A percentile compares a stretch with the other conserved stretches of the same genome.
Conservation (phyloP, 805 yeast genomes). For the Kregervanrija fluxuum region DNA sequence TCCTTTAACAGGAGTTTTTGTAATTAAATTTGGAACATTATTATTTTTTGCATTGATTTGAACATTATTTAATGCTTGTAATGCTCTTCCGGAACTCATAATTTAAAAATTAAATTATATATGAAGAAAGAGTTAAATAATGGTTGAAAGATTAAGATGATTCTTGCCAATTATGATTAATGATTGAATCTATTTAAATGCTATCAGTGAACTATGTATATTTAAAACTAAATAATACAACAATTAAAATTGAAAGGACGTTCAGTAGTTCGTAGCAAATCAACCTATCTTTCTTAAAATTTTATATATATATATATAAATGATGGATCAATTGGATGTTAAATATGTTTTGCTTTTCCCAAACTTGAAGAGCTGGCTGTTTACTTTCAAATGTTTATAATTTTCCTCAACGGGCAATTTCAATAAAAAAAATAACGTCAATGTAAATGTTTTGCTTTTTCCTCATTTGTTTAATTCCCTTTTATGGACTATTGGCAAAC, state of each 20-base stretch:
- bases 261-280: too few relatives aligned
- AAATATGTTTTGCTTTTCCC: slow-evolving; percentile 5
- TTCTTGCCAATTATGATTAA: neutral
- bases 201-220: too few relatives aligned
- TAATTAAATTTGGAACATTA: slow-evolving; percentile 18
- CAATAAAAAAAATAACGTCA: too few relatives aligned
- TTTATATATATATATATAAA: neutral
- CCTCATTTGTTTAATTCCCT: too few relatives aligned
- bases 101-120: neutral
- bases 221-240: too few relatives aligned
- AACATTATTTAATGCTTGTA: slow-evolving; percentile 47
- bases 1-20: slow-evolving; percentile 35
- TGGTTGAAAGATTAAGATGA: neutral
- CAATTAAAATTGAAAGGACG: too few relatives aligned
- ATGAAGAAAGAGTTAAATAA: too few relatives aligned
- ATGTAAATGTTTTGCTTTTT: too few relatives aligned
- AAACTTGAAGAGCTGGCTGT: slow-evolving; percentile 1
- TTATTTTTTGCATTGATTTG: slow-evolving; percentile 41
- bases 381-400: slow-evolving; percentile 6
- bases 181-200: neutral
- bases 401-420: slow-evolving; percentile 5
- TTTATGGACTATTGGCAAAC: too few relatives aligned
- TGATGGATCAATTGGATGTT: slow-evolving; percentile 3
- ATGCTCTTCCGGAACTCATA: slow-evolving; percentile 33
- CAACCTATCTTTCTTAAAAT: too few relatives aligned